phyloP scores from a whole-genome alignment of 768 basidiomycete species.

The Tricholoma hemisulphureum region DNA sequence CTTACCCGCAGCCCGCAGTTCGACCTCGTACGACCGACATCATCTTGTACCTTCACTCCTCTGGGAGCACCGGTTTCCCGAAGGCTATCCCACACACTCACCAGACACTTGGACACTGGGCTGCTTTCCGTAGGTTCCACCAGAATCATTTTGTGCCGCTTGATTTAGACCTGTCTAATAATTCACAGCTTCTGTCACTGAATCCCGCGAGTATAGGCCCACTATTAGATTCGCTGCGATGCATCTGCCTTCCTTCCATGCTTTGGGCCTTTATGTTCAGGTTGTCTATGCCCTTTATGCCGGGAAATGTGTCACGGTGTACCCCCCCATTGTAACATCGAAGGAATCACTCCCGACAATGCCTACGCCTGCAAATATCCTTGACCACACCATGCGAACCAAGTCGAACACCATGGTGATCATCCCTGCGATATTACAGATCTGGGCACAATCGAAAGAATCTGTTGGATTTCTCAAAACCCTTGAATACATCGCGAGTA shows the following conservation, averaged over 20 bases:
- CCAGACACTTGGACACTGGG: slow-evolving; percentile 31
- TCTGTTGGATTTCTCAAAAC: slow-evolving; percentile 17
- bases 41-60: slow-evolving; percentile 44
- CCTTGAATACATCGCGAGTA: slow-evolving; percentile 9
- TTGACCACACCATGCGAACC: slow-evolving; percentile 31
- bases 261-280: slow-evolving; percentile 29
- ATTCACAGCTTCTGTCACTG: slow-evolving; percentile 10
- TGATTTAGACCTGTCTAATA: not conserved
- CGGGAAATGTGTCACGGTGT: slow-evolving; percentile 26
- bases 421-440: slow-evolving; percentile 39
- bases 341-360: slow-evolving; percentile 28
- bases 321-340: slow-evolving; percentile 27
- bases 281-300: slow-evolving; percentile 29
- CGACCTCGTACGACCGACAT: slow-evolving; percentile 22
- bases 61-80: slow-evolving; percentile 49
- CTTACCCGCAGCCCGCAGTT: slow-evolving; percentile 21
- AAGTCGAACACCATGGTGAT: slow-evolving; percentile 31
- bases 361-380: slow-evolving; percentile 39
- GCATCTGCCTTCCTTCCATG: slow-evolving; percentile 41
- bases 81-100: slow-evolving; percentile 40
- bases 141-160: not conserved
- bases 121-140: slow-evolving; percentile 34
- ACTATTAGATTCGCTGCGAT: slow-evolving; percentile 25
- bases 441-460: slow-evolving; percentile 31
- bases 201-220: slow-evolving; percentile 13